Base-by-base conservation (phyloP, 129 eudicot genomes). In the Deinandra increscens region DNA sequence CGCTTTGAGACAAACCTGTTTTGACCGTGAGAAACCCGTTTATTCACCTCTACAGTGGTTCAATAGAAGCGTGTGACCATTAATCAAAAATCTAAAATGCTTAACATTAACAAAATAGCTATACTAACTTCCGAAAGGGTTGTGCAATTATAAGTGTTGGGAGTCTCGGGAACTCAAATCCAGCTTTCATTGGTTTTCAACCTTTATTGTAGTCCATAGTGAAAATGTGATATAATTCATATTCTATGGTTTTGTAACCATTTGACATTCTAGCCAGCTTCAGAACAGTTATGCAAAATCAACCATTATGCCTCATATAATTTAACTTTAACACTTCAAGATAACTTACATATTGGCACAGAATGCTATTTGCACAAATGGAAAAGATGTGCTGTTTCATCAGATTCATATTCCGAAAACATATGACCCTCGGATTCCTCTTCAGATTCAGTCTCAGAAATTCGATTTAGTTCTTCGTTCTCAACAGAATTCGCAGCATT, bases 391-490 rank as follows among this genome's bases (percentile, higher is more conserved):
- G 56, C 6, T 23, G 77, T 70, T 62, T 83, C 85, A 70, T 87
- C 93, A 6, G 86, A 81, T 66, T 81, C 85, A 66, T 76, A 84
- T 42, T 84, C 93, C 36, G 84, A 56, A 41, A 79, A 69, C 70
- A 75, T 56, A 81, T 66, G 38, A 64, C 46, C 63, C 51, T 79
- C 89, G 2, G 66, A 64, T 67, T 83, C 88, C 60, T 73, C 75
- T 74, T 70, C 85, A 22, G 84, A 79, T 51, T 73, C 64, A 72
- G 50, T 37, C 14, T 34, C 64, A 68, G 34, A 45, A 13, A 8
- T 22, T 68, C 17, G 20, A 56, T 68, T 54, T 51, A 58, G 17
- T 49, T 45, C 69, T 17, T 61, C 79, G 44, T 67, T 67, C 4
- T 69, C 76, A 58, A 53, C 55, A 5, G 5, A 70, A 55, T 26